A percentile compares a stretch with the other conserved stretches of the same genome.
Conservation (phyloP, 371 early-diverging fungal genomes). For the Blastocladiella emersonii region DNA sequence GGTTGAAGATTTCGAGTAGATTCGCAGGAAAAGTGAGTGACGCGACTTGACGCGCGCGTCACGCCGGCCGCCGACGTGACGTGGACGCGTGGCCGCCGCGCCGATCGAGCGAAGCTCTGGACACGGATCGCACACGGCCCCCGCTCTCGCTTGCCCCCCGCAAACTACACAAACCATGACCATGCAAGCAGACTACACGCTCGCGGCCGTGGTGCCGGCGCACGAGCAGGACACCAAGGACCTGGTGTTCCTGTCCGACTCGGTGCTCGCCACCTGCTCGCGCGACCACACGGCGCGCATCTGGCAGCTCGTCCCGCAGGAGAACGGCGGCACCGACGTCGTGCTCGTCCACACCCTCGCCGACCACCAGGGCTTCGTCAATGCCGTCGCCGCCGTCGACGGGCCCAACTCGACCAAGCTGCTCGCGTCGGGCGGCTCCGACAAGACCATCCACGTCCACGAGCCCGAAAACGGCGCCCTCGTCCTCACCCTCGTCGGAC, state of each 20-base stretch:
- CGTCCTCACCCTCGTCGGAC: slow-evolving; percentile 57
- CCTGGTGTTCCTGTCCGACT: slow-evolving; percentile 42
- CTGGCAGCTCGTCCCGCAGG: slow-evolving; percentile 16
- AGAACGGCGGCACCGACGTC: background rate
- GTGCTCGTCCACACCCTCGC: background rate
- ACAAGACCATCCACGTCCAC: slow-evolving; percentile 55
- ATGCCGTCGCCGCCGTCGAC: background rate
- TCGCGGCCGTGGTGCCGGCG: slow-evolving; percentile 30
- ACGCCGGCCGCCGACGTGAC: too few species aligned
- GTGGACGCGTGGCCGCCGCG: too few species aligned
- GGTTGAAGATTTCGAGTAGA: too few species aligned
- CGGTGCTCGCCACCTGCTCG: slow-evolving; percentile 58
- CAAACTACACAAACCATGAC: too few species aligned
- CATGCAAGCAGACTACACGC: slow-evolving; percentile 22
- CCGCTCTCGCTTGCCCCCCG: too few species aligned
- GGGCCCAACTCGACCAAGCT: background rate
- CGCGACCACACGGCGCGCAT: slow-evolving; percentile 32
- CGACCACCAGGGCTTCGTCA: background rate
- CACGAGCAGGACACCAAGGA: slow-evolving; percentile 45
- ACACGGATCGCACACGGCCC: too few species aligned
- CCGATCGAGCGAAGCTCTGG: too few species aligned
- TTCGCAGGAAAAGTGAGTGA: too few species aligned
- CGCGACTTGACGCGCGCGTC: too few species aligned
- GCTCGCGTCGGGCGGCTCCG: slow-evolving; percentile 11
- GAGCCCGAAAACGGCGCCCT: slow-evolving; percentile 31